Evolutionary conservation across 2,329 filamentous ascomycete genomes (phyloP), one percentile per base, ranked within the genome.

Genomic region (Fusarium protoensiforme): DNA sequence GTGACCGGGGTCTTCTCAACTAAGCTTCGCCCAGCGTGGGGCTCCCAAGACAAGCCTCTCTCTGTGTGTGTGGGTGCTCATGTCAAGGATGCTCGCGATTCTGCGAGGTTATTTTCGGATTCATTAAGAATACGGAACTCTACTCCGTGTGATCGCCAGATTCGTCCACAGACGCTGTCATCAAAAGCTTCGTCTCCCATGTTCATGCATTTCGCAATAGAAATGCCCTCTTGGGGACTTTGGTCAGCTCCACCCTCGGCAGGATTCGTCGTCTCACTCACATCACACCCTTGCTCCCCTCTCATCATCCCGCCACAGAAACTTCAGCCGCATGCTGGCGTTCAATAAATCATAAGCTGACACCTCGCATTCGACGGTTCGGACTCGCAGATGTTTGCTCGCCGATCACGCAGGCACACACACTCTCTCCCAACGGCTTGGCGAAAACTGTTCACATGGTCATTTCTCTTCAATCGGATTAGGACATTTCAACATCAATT

Each of bases 11-110:
- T 41, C 64, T 73, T 68, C 73, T 73, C 75, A 77, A 71, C 67
- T 73, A 77, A 77, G 75, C 75, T 77, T 77, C 73, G 70, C 71
- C 27, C 41, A 46, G 69, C 71, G 73, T 77, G 75, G 75, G 75
- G 73, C 46, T 53, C 61, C 33, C 27, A 51, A 59, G 54, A 54
- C 60, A 59, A 43, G 31, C 3, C 31, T 33, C 31, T 36, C 14
- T 39, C 18, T 39, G 36, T 14, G 39, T 24, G 16, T 24, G 43
- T 27, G 43, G 64, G 22, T 43, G 39, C 39, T 38, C 22, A 8
- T 71, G 70, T 56, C 67, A 73, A 68, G 71, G 27, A n/a, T 64
- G 33, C 62, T 27, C 46, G 7, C 18, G 16, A 16, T 46, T 74
- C 61, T 72, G 69, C 51, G 51, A 61, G 63, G 41, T 51, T 59